Percentiles rank a stretch among this genome's conserved stretches.
Evolutionary conservation across 2,329 filamentous ascomycete species (phyloP).

Genomic region (Curvularia eragrostidis): DNA sequence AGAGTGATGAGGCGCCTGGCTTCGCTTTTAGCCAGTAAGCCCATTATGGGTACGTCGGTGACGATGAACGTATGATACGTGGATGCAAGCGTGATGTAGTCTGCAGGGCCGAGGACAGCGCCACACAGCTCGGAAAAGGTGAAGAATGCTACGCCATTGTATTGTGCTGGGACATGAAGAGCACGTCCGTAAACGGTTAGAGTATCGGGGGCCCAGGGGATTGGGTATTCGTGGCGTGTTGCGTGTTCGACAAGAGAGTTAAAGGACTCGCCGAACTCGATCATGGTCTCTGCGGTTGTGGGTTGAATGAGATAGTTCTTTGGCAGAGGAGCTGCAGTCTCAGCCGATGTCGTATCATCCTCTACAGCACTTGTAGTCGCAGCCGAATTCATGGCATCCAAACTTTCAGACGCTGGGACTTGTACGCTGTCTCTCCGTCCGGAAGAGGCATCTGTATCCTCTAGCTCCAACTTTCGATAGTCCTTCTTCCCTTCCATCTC

Average conservation of each 20-base stretch:
- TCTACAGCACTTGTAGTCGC: neutral
- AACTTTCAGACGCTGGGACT: neutral
- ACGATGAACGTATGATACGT: constrained; percentile 80
- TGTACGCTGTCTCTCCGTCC: constrained; percentile 9
- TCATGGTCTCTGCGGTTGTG: constrained; percentile 28
- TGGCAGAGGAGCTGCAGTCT: constrained; percentile 25
- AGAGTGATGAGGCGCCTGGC: constrained; percentile 81
- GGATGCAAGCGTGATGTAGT: constrained; percentile 82
- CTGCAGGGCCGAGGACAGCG: constrained; percentile 72
- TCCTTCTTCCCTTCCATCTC: constrained; percentile 79
- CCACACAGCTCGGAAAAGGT: constrained; percentile 72
- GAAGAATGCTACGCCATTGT: constrained; percentile 67
- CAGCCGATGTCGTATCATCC: neutral
- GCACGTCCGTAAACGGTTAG: constrained; percentile 68
- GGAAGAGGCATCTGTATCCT: constrained; percentile 16
- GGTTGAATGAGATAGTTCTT: constrained; percentile 47
- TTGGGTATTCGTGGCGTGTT: constrained; percentile 41
- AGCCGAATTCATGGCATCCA: neutral
- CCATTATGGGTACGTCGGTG: constrained; percentile 71
- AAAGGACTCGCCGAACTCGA: constrained; percentile 30
- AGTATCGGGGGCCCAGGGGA: constrained; percentile 55
- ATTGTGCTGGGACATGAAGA: constrained; percentile 65
- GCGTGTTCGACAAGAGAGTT: constrained; percentile 32
- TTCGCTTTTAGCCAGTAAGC: constrained; percentile 76
- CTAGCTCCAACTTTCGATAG: constrained; percentile 62